Evolutionary conservation across 805 yeast genomes (phyloP), one percentile per base, ranked within the genome.

Genomic region (Pichia californica): DNA sequence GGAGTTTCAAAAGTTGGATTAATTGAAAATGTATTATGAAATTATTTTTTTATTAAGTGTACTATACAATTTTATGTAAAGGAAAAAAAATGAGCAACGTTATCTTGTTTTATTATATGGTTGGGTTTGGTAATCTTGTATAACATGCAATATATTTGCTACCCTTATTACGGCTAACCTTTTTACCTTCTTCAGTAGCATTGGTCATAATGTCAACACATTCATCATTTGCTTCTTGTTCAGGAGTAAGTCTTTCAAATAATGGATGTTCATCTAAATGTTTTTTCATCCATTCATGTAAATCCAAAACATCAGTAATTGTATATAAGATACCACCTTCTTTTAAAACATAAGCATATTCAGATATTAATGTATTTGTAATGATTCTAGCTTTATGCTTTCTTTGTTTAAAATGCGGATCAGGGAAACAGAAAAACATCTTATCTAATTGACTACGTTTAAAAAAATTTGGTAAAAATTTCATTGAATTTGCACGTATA

Each of bases 391-490:
- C 97, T 72, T 93, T 93, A 67, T 93, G 99, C 61, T 93, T 93
- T 59, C 98, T 75, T 64, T 88, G 95, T 62, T 93, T 93, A 72
- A 93, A 93, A 64, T 93, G 99, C 7, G 99, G 99, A 64, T 93
- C 99, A n/a, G 99, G 99, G 75, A 93, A 93, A 63, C 99, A 93
- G 69, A 93, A 93, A 68, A 93, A 93, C 76, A 93, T 86, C 70
- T 91, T 93, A 28, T 82, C 77, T 40, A 89, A 68, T 61, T 88
- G 97, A 7, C 80, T 79, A 62, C 83, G 83, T 45, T 73, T 69
- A 67, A 93, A 93, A 63, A 93, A 93, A 62, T 93, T 93, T 19
- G 99, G 98, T 49, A 88, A 67, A 58, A 93, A 93, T 64, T 93
- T 93, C 99, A 93, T 93, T 29, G 98, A 93, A 59, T 93, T 93